Evolutionary conservation across 352 stramenopile genomes (phyloP).

Genomic region (Aphanomyces cochlioides): DNA sequence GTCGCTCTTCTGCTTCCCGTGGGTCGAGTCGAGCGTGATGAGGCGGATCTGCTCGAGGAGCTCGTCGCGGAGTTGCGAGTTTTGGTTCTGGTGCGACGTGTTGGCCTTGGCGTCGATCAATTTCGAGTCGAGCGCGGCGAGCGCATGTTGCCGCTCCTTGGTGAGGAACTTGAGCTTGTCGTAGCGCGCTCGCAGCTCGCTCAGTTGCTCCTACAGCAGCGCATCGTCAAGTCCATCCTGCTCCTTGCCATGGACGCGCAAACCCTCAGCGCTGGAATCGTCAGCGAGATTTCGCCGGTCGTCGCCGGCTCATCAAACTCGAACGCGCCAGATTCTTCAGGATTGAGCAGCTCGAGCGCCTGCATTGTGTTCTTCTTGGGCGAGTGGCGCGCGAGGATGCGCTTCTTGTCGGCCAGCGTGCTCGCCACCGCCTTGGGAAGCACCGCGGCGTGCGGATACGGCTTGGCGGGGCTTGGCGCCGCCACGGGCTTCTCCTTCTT

Average conservation of each 20-base stretch:
- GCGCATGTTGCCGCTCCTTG: conserved; percentile 50
- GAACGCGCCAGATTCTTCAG: conserved; percentile 48
- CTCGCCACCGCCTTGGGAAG: conserved; percentile 1
- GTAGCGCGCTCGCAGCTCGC: conserved; percentile 66
- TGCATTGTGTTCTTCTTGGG: conserved; percentile 28
- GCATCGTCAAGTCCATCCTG: not conserved
- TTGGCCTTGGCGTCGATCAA: conserved; percentile 22
- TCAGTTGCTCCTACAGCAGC: conserved; percentile 42
- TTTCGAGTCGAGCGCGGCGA: conserved; percentile 45
- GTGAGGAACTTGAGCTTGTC: conserved; percentile 68
- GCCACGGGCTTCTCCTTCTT: not conserved
- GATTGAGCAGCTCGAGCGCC: conserved; percentile 21
- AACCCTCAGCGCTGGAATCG: conserved; percentile 58
- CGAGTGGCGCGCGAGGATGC: conserved; percentile 26
- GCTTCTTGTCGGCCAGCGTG: conserved; percentile 9
- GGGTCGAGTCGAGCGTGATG: conserved; percentile 53
- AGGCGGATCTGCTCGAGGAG: conserved; percentile 61
- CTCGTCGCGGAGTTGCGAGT: conserved; percentile 56
- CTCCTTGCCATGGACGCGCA: conserved; percentile 15
- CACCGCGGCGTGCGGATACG: not conserved
- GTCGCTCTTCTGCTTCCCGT: conserved; percentile 63
- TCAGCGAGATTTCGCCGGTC: conserved; percentile 49
- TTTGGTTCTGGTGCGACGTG: conserved; percentile 30
- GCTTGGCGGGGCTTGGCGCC: not conserved
- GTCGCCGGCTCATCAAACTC: conserved; percentile 59